Evolutionary conservation across 768 basidiomycete species (phyloP).

Genomic region (Trametes cinnabarina): DNA sequence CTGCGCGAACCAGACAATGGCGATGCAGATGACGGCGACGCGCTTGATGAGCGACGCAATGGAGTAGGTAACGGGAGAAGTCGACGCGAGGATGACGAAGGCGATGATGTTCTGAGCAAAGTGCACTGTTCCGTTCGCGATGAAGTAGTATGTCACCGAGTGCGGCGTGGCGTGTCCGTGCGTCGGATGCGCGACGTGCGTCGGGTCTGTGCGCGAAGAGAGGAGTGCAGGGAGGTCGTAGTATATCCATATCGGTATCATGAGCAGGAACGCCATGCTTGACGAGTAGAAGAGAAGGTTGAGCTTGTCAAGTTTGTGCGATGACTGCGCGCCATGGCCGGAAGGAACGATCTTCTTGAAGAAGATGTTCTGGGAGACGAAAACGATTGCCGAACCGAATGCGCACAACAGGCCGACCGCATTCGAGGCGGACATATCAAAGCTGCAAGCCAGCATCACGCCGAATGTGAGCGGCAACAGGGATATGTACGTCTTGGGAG

Average conservation of each 20-base stretch:
- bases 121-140: conserved; percentile 94
- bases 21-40: conserved; percentile 96
- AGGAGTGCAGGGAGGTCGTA: conserved; percentile 78
- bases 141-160: conserved; percentile 76
- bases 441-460: conserved; percentile 96
- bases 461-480: conserved; percentile 93
- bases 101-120: conserved; percentile 98
- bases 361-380: conserved; percentile 97
- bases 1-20: conserved; percentile 96
- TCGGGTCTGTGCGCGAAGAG: conserved; percentile 38
- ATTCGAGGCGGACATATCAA: conserved; percentile 88
- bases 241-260: conserved; percentile 95
- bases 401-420: conserved; percentile 87
- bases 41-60: conserved; percentile 98
- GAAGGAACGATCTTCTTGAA: conserved; percentile 97
- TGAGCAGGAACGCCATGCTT: conserved; percentile 88
- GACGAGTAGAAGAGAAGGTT: conserved; percentile 95
- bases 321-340: conserved; percentile 36
- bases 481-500: conserved; percentile 85
- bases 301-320: conserved; percentile 92
- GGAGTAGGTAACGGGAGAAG: conserved; percentile 97
- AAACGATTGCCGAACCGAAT: conserved; percentile 94
- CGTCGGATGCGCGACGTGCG: conserved; percentile 43
- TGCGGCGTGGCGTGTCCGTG: conserved; percentile 50
- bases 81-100: conserved; percentile 92